Evolutionary conservation across 2,329 filamentous ascomycete species (phyloP).

Genomic region (Penicillium sp.): DNA sequence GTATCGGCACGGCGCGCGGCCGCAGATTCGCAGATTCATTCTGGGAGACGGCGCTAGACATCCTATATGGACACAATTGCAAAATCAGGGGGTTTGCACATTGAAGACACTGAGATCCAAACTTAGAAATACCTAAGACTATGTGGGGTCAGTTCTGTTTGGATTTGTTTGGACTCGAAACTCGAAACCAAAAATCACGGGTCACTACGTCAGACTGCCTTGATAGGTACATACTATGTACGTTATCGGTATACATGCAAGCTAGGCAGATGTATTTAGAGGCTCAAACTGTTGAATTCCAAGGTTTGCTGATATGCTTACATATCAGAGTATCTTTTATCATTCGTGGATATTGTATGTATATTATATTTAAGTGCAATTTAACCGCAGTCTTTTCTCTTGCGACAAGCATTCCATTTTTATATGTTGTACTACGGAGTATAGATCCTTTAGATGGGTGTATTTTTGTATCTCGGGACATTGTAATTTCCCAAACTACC

Average conservation of each 20-base stretch:
- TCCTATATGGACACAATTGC: slow-evolving; percentile 22
- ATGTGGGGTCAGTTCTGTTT: slow-evolving; percentile 2
- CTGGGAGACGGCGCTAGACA: slow-evolving; percentile 33
- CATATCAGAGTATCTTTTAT: not conserved
- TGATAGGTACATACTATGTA: not conserved
- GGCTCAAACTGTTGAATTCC: not conserved
- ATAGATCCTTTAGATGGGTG: not conserved
- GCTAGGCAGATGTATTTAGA: slow-evolving; percentile 2
- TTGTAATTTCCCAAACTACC: not conserved
- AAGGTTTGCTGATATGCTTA: not conserved
- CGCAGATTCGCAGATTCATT: slow-evolving; percentile 32
- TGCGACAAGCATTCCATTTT: not conserved
- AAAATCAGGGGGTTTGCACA: slow-evolving; percentile 16
- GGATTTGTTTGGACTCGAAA: slow-evolving; percentile 2
- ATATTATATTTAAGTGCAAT: not conserved
- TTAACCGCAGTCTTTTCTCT: not conserved
- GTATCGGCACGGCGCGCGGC: slow-evolving; percentile 34
- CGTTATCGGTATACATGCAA: not conserved
- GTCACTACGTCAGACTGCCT: slow-evolving; percentile 7
- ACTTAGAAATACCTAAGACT: not conserved
- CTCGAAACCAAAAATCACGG: slow-evolving; percentile 3
- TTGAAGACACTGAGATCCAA: slow-evolving; percentile 10
- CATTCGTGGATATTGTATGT: too few species aligned
- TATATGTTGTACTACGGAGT: not conserved
- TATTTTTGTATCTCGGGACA: not conserved